phyloP scores from a whole-genome alignment of 1,139 yeast genomes.

The Candida sanyaensis region DNA sequence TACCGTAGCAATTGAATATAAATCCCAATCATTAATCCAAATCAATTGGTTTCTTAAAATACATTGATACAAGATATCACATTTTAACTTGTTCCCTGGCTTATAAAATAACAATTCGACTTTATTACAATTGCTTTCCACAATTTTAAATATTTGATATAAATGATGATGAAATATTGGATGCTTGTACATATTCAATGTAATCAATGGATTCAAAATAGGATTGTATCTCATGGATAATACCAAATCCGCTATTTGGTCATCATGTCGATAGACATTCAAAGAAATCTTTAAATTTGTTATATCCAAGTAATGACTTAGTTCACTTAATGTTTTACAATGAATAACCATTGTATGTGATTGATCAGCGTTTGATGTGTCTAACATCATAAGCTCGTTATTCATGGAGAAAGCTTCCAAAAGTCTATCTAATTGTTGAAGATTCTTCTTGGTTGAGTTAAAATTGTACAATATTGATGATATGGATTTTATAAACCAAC shows the following conservation, averaged over 20 bases:
- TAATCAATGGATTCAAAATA: constrained; percentile 25
- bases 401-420: constrained; percentile 29
- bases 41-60: constrained; percentile 55
- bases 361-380: background rate
- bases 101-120: constrained; percentile 54
- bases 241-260: constrained; percentile 24
- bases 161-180: constrained; percentile 44
- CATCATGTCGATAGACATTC: constrained; percentile 58
- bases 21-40: constrained; percentile 66
- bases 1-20: constrained; percentile 56
- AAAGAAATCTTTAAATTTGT: constrained; percentile 76
- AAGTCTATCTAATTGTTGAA: constrained; percentile 29
- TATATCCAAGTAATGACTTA: constrained; percentile 70
- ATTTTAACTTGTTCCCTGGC: constrained; percentile 57
- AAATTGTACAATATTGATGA: constrained; percentile 69
- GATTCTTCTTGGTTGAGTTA: constrained; percentile 34
- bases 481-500: constrained; percentile 84
- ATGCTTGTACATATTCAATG: constrained; percentile 22
- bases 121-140: constrained; percentile 43
- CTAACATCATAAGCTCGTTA: background rate
- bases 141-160: constrained; percentile 51
- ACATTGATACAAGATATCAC: constrained; percentile 53
- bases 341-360: constrained; percentile 16
- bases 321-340: constrained; percentile 58
- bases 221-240: constrained; percentile 22